Conservation (phyloP, 225 moss, liverwort and hornwort species). For the Antitrichia curtipendula region DNA sequence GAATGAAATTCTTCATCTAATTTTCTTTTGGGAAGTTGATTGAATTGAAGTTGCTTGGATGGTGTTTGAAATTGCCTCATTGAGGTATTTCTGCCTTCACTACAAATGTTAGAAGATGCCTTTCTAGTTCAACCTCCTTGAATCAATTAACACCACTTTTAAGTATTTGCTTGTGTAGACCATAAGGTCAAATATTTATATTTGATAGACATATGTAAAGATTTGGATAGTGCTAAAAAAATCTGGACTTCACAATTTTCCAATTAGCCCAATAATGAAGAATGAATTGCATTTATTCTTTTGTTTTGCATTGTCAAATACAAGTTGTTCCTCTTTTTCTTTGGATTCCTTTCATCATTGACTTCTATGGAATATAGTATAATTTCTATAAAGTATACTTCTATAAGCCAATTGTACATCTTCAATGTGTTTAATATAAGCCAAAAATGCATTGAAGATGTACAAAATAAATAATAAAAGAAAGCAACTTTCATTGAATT, state of each 20-base stretch:
- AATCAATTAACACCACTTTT: not conserved
- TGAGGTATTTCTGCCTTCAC: not conserved
- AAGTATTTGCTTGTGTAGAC: not conserved
- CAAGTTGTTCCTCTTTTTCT: not conserved
- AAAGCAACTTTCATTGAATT: too few relatives aligned
- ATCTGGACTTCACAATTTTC: not conserved
- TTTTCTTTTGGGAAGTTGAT: not conserved
- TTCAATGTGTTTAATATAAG: too few relatives aligned
- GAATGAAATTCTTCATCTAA: not conserved
- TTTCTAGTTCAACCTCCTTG: not conserved
- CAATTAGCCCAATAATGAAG: too few relatives aligned
- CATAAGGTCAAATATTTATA: not conserved
- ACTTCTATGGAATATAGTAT: not conserved
- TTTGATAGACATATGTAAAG: not conserved
- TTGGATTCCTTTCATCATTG: not conserved
- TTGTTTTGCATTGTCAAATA: not conserved
- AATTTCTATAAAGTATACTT: too few relatives aligned
- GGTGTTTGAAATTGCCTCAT: not conserved
- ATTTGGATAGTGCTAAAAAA: not conserved
- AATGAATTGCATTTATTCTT: not conserved
- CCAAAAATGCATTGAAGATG: too few relatives aligned
- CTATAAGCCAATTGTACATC: too few relatives aligned
- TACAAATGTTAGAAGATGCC: not conserved
- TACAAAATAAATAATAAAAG: too few relatives aligned
- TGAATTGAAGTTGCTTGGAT: not conserved